Conservation (phyloP, 139 green algal species). For the Closterium sp. region DNA sequence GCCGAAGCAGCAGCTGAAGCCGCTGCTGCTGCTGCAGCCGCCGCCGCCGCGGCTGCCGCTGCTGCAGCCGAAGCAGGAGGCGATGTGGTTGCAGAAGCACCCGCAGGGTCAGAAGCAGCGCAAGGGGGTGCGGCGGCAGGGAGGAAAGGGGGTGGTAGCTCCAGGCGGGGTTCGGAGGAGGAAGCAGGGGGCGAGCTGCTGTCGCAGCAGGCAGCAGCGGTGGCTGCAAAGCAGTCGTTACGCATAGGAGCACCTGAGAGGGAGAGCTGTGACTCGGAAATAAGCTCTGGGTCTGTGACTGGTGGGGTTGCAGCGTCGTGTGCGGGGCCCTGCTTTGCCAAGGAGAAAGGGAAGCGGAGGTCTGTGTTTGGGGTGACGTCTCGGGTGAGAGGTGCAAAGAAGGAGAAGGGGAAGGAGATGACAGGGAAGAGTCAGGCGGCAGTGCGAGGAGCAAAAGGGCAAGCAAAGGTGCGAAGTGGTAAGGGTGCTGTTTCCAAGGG, state of each 20-base stretch:
- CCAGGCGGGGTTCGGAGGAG: neutral
- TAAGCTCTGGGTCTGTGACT: neutral
- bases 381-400: neutral
- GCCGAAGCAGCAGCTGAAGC: neutral
- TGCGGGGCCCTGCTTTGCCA: neutral
- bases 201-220: neutral
- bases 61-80: neutral
- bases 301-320: neutral
- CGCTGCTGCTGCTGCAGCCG: neutral
- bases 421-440: neutral
- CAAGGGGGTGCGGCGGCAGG: neutral
- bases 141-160: neutral
- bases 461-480: neutral
- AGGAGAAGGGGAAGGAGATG: neutral
- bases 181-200: neutral
- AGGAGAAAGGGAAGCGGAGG: neutral
- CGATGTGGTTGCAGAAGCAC: neutral
- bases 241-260: neutral
- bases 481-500: neutral
- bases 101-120: neutral
- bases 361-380: neutral
- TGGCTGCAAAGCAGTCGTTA: neutral
- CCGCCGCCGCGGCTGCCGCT: neutral
- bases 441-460: neutral
- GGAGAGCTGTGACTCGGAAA: neutral